Base-by-base conservation (phyloP, 306 rosid species). In the Sindora glabra region DNA sequence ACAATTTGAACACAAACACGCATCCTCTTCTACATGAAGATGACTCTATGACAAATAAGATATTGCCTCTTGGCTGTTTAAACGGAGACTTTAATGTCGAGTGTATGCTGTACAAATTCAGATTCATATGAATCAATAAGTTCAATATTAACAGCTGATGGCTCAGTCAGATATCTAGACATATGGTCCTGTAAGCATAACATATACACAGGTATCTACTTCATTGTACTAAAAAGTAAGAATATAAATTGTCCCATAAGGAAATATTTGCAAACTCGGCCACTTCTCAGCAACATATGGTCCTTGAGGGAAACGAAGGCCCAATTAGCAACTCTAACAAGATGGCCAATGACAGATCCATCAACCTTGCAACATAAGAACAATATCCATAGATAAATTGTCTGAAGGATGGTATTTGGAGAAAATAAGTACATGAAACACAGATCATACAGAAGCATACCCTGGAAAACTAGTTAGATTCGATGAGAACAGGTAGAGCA, bases 401-500 rank as follows among this genome's bases (percentile, higher is more conserved):
- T n/a, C n/a, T n/a, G n/a, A n/a, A n/a, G n/a, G n/a, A n/a, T n/a
- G n/a, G n/a, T n/a, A n/a, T n/a, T n/a, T n/a, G n/a, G n/a, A n/a
- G n/a, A 55, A 16, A 51, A 25, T 45, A 22, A 16, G 32, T 66
- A 47, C 58, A 59, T 11, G 23, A 58, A 55, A 21, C 48, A 26
- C 39, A 41, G 36, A 51, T 36, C 59, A 23, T 40, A 30, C 60
- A 64, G 40, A 69, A 50, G 25, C 53, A 59, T 78, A 72, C 86
- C 89, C 58, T 58, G 41, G 52, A 64, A 67, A 58, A 62, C 64
- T 67, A 77, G 74, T 65, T 77, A 57, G 76, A 68, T 64, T 79
- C 88, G 0, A 75, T 41, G 59, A 74, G 74, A 64, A 83, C 75
- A 12, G 95, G 79, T 19, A 69, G 69, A 54, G 79, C 66, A 57